Evolutionary conservation across 2,329 filamentous ascomycete genomes (phyloP), one percentile per base, ranked within the genome.

Genomic region (Xylariaceae sp.): DNA sequence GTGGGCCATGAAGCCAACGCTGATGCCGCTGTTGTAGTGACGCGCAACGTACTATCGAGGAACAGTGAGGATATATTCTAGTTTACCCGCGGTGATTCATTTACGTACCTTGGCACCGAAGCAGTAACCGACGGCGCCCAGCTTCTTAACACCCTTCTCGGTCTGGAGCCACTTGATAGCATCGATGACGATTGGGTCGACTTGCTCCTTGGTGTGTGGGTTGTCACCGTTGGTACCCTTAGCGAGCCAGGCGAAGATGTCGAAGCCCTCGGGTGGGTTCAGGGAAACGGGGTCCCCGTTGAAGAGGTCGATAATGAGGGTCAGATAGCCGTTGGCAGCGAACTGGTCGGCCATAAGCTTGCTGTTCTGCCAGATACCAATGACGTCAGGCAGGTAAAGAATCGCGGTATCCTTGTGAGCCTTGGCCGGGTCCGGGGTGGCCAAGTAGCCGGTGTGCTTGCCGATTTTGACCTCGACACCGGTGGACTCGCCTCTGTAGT

Each of bases 1-100:
- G 71, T 94, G 89, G 1, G 88, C 89, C 19, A 82, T 72, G 72
- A 79, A 94, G 40, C 87, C 89, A 51, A 80, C 87, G 51, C 88
- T 78, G 61, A 92, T 77, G 59, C 83, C 83, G 54, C 76, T 67
- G 54, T 78, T 76, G 73, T 78, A 78, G 75, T 85, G 87, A 42
- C 90, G 83, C 51, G 79, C 78, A 35, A 89, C 81, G 69, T 88
- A 91, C 80, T 86, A 53, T 5, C 1, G 7, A 31, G 8, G 52
- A 51, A 35, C 26, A 4, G 40, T 54, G 12, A 55, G 51, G n/a
- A 47, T 29, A 37, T 9, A 11, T 45, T 27, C 26, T 49, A 6
- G 9, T 12, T 44, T 27, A 31, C 2, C 4, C 2, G 26, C 34
- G 42, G 3, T 27, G 31, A 37, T 35, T 34, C 19, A 49, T 53